Evolutionary conservation across 2,329 filamentous ascomycete genomes (phyloP).

Genomic region (Rutstroemia sp.): DNA sequence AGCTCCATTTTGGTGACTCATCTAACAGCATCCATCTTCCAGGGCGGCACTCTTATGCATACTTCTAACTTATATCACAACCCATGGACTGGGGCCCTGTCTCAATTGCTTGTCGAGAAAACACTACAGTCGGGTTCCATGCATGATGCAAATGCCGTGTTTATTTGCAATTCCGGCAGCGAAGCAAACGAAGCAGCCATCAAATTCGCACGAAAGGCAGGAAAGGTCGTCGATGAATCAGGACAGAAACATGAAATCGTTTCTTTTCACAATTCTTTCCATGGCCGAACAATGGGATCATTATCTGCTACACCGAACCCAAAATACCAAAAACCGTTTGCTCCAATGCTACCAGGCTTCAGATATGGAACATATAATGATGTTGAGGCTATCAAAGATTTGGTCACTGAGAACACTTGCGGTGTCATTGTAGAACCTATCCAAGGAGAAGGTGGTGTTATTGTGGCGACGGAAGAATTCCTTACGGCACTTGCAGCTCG

Average conservation of each 20-base stretch:
- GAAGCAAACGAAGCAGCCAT: conserved; percentile 98
- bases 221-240: conserved; percentile 64
- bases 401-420: conserved; percentile 81
- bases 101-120: conserved; percentile 74
- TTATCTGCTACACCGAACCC: conserved; percentile 95
- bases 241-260: conserved; percentile 76
- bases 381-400: conserved; percentile 56
- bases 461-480: conserved; percentile 76
- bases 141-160: conserved; percentile 71
- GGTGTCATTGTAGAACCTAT: conserved; percentile 96
- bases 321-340: conserved; percentile 93
- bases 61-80: conserved; percentile 97
- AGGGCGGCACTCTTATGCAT: conserved; percentile 74
- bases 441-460: conserved; percentile 91
- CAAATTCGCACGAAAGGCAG: conserved; percentile 91
- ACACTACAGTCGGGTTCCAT: conserved; percentile 76
- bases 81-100: conserved; percentile 85
- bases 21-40: neutral
- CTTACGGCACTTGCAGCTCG: conserved; percentile 73
- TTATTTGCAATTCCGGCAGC: conserved; percentile 92
- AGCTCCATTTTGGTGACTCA: neutral
- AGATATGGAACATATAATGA: conserved; percentile 83
- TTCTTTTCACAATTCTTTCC: conserved; percentile 87
- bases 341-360: conserved; percentile 93
- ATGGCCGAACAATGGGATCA: conserved; percentile 92